Conservation (phyloP, 2,329 filamentous ascomycete genomes). For the Bipolaris cookei region DNA sequence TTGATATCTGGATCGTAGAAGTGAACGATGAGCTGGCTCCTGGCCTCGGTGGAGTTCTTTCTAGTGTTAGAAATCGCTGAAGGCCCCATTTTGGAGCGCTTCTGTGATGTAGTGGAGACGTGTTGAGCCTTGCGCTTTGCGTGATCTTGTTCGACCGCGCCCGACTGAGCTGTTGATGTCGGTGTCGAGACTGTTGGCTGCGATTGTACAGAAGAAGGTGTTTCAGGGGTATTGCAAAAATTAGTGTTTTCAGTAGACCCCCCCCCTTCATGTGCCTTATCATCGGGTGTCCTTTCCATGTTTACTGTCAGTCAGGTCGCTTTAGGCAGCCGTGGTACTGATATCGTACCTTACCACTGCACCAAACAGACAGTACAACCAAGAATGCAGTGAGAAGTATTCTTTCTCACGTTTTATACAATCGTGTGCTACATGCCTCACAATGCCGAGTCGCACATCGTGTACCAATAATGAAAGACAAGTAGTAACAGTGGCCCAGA, state of each 20-base stretch:
- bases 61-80: constrained; percentile 1
- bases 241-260: constrained; percentile 4
- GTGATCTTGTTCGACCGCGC: not conserved
- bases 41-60: not conserved
- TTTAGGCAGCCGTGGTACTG: constrained; percentile 20
- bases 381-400: not conserved
- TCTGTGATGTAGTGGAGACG: constrained; percentile 11
- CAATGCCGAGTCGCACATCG: not conserved
- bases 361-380: not conserved
- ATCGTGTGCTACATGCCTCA: not conserved
- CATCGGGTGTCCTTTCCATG: constrained; percentile 14
- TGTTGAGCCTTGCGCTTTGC: not conserved
- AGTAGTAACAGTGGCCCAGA: not conserved
- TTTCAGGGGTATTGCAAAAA: constrained; percentile 9
- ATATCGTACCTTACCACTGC: constrained; percentile 3
- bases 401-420: constrained; percentile 6
- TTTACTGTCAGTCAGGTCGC: not conserved
- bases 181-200: constrained; percentile 11
- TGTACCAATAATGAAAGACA: constrained; percentile 7
- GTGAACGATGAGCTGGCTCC: constrained; percentile 39
- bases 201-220: constrained; percentile 9
- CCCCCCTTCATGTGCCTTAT: constrained; percentile 12
- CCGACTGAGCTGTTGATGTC: not conserved
- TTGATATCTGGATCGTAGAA: constrained; percentile 57
- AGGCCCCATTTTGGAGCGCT: constrained; percentile 25